Base-by-base conservation (phyloP, 345 rosid species). In the Anacardium occidentale region DNA sequence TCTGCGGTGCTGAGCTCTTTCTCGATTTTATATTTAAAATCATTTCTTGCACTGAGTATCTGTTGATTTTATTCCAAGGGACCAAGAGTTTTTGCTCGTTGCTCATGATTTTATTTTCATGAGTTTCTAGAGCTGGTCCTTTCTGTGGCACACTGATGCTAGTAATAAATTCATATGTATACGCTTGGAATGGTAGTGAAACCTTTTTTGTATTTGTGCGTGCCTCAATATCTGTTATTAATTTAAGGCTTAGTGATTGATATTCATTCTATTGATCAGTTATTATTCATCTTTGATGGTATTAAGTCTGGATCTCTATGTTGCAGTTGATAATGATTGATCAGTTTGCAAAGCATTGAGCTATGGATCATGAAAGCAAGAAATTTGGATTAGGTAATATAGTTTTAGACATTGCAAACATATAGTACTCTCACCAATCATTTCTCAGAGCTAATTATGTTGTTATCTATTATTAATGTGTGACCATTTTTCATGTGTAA, bases 321-420 rank as follows among this genome's bases (percentile, higher is more conserved):
- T 71, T 77, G 76, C 87, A 87, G 90, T 63, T 80, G 74, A 71
- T 61, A 68, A 78, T 82, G 79, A 37, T 76, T 72, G 68, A 5
- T 68, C 44, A 25, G 62, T 69, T 68, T 54, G 47, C 34, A 69
- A 74, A 64, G 75, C 66, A 68, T 71, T 82, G 79, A 82, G 64
- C 56, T 71, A 90, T 90, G 95, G 92, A 90, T 81, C 75, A 78
- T 62, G 91, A 90, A 74, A 81, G 77, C 81, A 88, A 85, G 81
- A 88, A 84, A 58, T 90, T 85, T 75, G 95, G 92, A 79, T 78
- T 80, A 77, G 95, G 95, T 88, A 83, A 62, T 74, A 60, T 37
- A 48, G 51, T 68, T 29, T 58, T 58, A 13, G 26, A 70, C 25
- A 51, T 37, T 66, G 52, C 26, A 66, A n/a, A 42, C 25, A 55